A percentile compares a stretch with the other conserved stretches of the same genome.
These are phyloP conservation scores for Houttuynia cordata DNA, from an alignment of 164 flowering plant species.

Conservation along the genomic window DNA sequence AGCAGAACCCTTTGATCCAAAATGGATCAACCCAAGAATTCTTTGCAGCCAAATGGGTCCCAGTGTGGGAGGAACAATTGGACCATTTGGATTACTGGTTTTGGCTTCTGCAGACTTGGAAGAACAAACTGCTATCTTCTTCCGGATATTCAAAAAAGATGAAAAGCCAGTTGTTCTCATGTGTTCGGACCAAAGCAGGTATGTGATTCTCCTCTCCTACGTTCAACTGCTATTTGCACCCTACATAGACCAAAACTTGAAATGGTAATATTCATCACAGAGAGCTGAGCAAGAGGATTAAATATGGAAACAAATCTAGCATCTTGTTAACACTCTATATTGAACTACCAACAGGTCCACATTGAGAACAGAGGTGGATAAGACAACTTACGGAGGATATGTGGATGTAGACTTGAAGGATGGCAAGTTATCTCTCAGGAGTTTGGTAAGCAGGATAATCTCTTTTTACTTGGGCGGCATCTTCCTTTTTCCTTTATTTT, in stretches of 20 bases:
- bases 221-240: too few species aligned
- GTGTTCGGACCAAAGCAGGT: slow-evolving; percentile 85
- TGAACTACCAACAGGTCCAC: slow-evolving; percentile 58
- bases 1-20: slow-evolving; percentile 54
- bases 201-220: not conserved
- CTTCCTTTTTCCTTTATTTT: not conserved
- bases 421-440: slow-evolving; percentile 59
- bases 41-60: slow-evolving; percentile 50
- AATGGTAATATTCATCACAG: not conserved
- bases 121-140: slow-evolving; percentile 73
- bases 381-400: slow-evolving; percentile 77
- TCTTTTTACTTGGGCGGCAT: not conserved
- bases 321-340: too few species aligned
- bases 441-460: slow-evolving; percentile 39
- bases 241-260: too few species aligned
- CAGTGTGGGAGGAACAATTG: slow-evolving; percentile 47
- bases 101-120: slow-evolving; percentile 53
- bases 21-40: slow-evolving; percentile 43
- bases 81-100: slow-evolving; percentile 80
- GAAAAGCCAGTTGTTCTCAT: slow-evolving; percentile 48
- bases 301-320: too few species aligned
- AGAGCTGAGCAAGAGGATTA: too few species aligned
- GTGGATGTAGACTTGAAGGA: slow-evolving; percentile 50
- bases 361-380: slow-evolving; percentile 20
- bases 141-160: slow-evolving; percentile 49